These are phyloP conservation scores for Epichloe baconii DNA, from an alignment of 2,329 filamentous ascomycete species.

Conservation along the genomic window DNA sequence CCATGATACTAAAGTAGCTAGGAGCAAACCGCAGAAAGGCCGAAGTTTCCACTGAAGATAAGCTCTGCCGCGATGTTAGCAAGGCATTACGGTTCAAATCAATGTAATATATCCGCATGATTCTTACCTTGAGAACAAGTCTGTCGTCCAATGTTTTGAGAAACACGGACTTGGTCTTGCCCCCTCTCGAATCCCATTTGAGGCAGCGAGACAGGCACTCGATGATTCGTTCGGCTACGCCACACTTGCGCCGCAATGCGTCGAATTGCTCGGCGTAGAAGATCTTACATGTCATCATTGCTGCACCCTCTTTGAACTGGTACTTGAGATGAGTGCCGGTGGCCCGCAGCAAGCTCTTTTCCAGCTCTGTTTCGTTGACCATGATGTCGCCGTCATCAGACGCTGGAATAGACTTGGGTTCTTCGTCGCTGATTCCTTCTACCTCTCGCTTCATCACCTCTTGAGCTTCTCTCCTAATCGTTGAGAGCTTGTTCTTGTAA, in stretches of 20 bases:
- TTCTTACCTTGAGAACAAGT: constrained; percentile 63
- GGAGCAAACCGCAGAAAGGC: constrained; percentile 93
- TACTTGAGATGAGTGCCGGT: constrained; percentile 93
- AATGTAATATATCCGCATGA: not conserved
- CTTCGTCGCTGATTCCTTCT: constrained; percentile 17
- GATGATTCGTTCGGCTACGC: constrained; percentile 83
- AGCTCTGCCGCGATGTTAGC: constrained; percentile 38
- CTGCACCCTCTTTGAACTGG: constrained; percentile 86
- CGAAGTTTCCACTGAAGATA: constrained; percentile 80
- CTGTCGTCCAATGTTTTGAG: constrained; percentile 92
- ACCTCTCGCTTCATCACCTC: constrained; percentile 26
- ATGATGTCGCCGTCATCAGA: constrained; percentile 26
- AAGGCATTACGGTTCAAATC: not conserved
- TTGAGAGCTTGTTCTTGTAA: constrained; percentile 66
- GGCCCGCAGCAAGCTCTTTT: constrained; percentile 69
- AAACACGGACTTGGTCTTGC: constrained; percentile 95
- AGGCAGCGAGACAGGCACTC: constrained; percentile 90
- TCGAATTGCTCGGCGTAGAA: constrained; percentile 98
- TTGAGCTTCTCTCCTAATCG: constrained; percentile 44
- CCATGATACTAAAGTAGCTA: constrained; percentile 95
- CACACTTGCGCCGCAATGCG: constrained; percentile 82
- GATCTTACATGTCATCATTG: constrained; percentile 93
- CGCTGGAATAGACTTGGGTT: constrained; percentile 16
- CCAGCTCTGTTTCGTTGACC: constrained; percentile 58
- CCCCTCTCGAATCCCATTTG: constrained; percentile 96